Base-by-base conservation (phyloP, 2,329 filamentous ascomycete genomes). In the Colletotrichum tabaci region DNA sequence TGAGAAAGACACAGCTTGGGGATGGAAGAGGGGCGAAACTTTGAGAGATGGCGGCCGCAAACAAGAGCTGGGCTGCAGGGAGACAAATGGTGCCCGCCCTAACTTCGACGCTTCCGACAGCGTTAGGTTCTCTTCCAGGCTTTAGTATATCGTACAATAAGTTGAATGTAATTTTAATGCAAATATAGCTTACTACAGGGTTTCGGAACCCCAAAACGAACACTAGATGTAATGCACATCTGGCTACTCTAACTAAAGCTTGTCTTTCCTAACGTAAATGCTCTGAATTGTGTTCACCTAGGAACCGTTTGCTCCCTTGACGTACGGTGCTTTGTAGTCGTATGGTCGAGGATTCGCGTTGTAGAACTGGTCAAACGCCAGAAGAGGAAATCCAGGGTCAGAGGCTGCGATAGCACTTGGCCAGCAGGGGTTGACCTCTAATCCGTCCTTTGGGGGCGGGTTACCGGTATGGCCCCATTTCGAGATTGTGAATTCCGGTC, bases 361-460 rank as follows among this genome's bases (percentile, higher is more conserved):
- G 44, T 77, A 76, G 55, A 66, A 76, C 2, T 61, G 49, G 46
- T 77, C 75, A 38, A 68, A 73, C 9, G 55, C 67, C 10, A 77
- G 46, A 4, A 77, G 69, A 7, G 69, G 68, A 15, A 75, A 77
- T 16, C 73, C 76, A 0, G 75, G 73, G 56, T 77, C 76, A 7
- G 46, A 15, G 4, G 73, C 61, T 8, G 71, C 71, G 38, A 75
- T 72, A 2, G n/a, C 46, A n/a, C 21, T 65, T 7, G 76, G 74
- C 74, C 74, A 77, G 74, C 76, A 77, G 13, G 66, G 62, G 64
- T 77, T 77, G n/a, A 70, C 69, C 30, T 53, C n/a, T 30, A 77
- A 63, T n/a, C 75, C 74, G 42, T 76, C 67, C 40, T 77, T 66
- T 5, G 44, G 35, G 5, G 64, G 64, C 3, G 64, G 64, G 21